These are phyloP conservation scores for Ilyonectria sp. DNA, from an alignment of 2,329 filamentous ascomycete species.

Conservation along the genomic window DNA sequence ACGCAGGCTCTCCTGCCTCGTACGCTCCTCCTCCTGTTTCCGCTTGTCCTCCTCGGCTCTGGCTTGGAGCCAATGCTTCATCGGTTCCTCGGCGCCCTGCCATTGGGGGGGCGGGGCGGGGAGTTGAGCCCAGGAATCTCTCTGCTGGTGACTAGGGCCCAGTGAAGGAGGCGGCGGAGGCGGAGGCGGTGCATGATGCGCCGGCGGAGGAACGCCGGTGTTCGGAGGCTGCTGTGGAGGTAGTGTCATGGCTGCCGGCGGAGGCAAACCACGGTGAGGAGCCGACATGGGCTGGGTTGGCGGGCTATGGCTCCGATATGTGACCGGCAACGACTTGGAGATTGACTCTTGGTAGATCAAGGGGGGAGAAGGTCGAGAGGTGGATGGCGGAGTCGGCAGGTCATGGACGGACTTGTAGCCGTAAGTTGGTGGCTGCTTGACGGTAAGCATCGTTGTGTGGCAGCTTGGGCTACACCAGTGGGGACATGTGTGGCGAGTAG, in stretches of 20 bases:
- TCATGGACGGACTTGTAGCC: conserved; percentile 75
- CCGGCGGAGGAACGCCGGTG: conserved; percentile 44
- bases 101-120: conserved; percentile 77
- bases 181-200: conserved; percentile 51
- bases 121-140: conserved; percentile 66
- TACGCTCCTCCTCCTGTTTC: conserved; percentile 82
- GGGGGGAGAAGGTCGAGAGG: conserved; percentile 69
- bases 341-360: conserved; percentile 64
- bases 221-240: conserved; percentile 62
- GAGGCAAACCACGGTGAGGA: conserved; percentile 79
- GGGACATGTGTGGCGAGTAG: conserved; percentile 46
- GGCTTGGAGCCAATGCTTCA: conserved; percentile 79
- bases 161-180: conserved; percentile 48
- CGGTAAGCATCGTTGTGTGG: conserved; percentile 71
- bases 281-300: conserved; percentile 75
- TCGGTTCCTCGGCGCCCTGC: conserved; percentile 78
- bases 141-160: conserved; percentile 49
- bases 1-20: conserved; percentile 74
- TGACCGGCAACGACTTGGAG: conserved; percentile 57
- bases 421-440: conserved; percentile 72
- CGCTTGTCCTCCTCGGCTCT: conserved; percentile 82
- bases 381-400: conserved; percentile 71
- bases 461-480: conserved; percentile 46
- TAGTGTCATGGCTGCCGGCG: conserved; percentile 76
- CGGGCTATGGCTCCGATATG: conserved; percentile 63